Percentiles rank a stretch among this genome's conserved stretches.
Evolutionary conservation across 2,329 filamentous ascomycete genomes (phyloP).

Genomic region (Fusarium nelsonii): DNA sequence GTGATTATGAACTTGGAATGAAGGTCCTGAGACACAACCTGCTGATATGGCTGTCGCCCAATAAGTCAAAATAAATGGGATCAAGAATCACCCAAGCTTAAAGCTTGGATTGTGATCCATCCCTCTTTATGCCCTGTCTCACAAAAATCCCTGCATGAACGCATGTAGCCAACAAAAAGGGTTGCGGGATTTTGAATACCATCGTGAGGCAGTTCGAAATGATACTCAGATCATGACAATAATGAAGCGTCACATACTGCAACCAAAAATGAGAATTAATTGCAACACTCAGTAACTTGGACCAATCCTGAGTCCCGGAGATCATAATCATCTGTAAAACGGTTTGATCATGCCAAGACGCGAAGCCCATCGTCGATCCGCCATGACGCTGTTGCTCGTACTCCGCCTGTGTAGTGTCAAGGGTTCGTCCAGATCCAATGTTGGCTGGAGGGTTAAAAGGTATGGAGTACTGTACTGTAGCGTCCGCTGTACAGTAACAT

Average conservation of each 20-base stretch:
- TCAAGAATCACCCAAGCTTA: background rate
- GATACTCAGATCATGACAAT: slow-evolving; percentile 2
- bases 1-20: slow-evolving; percentile 30
- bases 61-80: background rate
- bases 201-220: slow-evolving; percentile 1
- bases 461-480: slow-evolving; percentile 28
- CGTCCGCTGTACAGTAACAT: slow-evolving; percentile 25
- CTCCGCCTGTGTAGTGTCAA: slow-evolving; percentile 35
- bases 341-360: slow-evolving; percentile 34
- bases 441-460: slow-evolving; percentile 31
- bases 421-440: slow-evolving; percentile 31
- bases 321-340: slow-evolving; percentile 18
- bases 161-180: background rate
- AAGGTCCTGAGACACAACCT: slow-evolving; percentile 9
- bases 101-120: slow-evolving; percentile 17
- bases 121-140: slow-evolving; percentile 2
- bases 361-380: slow-evolving; percentile 39
- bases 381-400: slow-evolving; percentile 32
- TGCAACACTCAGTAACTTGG: background rate
- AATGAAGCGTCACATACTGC: slow-evolving; percentile 5
- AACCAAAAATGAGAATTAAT: background rate
- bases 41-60: background rate
- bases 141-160: slow-evolving; percentile 6
- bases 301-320: slow-evolving; percentile 29
- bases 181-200: slow-evolving; percentile 37